Evolutionary conservation across 495 filamentous ascomycete species (phyloP), one percentile per base, ranked within the genome.

Genomic region (Hypoxylon crocopeplum): DNA sequence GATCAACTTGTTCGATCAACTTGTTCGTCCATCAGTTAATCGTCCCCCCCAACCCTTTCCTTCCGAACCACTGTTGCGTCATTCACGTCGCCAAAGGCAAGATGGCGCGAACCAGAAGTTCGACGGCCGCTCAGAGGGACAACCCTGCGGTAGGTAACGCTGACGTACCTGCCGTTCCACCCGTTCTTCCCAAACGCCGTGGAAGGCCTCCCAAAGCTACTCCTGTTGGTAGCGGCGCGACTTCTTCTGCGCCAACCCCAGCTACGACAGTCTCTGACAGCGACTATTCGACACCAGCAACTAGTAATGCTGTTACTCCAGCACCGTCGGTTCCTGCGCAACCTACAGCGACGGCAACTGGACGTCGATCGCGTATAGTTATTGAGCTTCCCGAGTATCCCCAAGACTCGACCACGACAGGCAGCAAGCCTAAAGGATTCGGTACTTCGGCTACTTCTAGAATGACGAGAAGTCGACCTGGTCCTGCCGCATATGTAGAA

Each of bases 281-380:
- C 44, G 86, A 84, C 21, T 86, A 83, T 62, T 85, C 85, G 34
- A 96, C 92, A 3, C 90, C 91, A 7, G 86, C 84, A 16, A 96
- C 91, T 10, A 94, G 90, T 68, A 79, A 84, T 55, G 75, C 78
- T 21, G 80, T 79, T 3, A 89, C 88, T 7, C 85, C 88, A 0
- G 72, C 68, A 2, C 74, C 75, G 1, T 59, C 58, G 7, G 7
- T 56, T 3, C 41, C 60, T 5, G 11, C 61, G 1, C 59, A 66
- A 1, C 16, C 64, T 17, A 29, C 55, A 36, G 30, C 49, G 38
- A 16, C 65, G 5, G 11, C 49, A 10, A 13, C 20, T 52, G 44
- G 15, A 24, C 17, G 12, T 29, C 53, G 13, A 48, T 30, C 30
- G n/a, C 33, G 15, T 15, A n/a, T 44, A 45, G 56, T 44, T 4